Evolutionary conservation across 805 yeast species (phyloP).

Genomic region (Saturnispora quitensis): DNA sequence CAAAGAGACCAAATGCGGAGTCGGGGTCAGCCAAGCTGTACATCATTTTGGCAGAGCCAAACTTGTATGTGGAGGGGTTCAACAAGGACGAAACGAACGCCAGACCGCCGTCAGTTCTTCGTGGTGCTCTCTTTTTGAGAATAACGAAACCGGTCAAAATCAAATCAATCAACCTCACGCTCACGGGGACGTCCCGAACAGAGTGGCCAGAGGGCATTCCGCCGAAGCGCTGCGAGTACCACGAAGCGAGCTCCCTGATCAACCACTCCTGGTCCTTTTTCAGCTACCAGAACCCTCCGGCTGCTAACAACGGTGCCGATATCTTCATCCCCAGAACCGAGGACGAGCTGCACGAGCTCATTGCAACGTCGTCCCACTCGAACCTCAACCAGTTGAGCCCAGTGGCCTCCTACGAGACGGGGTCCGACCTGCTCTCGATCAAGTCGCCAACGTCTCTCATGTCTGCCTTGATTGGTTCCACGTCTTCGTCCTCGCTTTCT

Average conservation of each 20-base stretch:
- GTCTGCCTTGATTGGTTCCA: constrained; percentile 21
- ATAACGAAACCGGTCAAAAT: constrained; percentile 65
- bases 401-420: constrained; percentile 19
- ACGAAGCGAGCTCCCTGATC: constrained; percentile 57
- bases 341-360: constrained; percentile 24
- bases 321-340: constrained; percentile 28
- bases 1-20: constrained; percentile 47
- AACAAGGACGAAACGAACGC: constrained; percentile 51
- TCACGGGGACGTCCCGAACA: constrained; percentile 65
- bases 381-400: constrained; percentile 19
- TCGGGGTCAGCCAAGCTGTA: constrained; percentile 62
- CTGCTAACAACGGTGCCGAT: constrained; percentile 37
- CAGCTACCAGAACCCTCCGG: constrained; percentile 28
- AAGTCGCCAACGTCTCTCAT: constrained; percentile 24
- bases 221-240: constrained; percentile 62
- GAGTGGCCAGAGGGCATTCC: constrained; percentile 99
- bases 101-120: constrained; percentile 66
- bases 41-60: constrained; percentile 71
- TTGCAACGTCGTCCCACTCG: neutral
- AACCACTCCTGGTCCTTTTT: constrained; percentile 91
- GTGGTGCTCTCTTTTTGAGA: constrained; percentile 71
- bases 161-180: constrained; percentile 49
- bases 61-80: constrained; percentile 75
- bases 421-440: constrained; percentile 14
- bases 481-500: constrained; percentile 12